Conservation (phyloP, 305 asterid species). For the Ilex paraguariensis region DNA sequence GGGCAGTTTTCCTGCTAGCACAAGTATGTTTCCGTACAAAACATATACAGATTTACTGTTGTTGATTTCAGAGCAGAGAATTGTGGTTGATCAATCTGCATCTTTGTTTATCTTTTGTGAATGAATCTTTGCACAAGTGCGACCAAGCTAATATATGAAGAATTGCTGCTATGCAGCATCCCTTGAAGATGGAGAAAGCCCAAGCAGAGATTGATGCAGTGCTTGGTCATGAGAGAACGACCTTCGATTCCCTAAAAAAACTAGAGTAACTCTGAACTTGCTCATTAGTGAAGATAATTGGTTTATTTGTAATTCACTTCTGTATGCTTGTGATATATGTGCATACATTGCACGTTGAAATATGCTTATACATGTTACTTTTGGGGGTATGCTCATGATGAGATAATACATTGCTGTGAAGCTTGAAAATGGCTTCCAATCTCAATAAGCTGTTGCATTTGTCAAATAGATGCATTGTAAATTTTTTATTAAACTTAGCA, state of each 20-base stretch:
- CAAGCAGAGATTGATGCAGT: constrained; percentile 83
- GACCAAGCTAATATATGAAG: background rate
- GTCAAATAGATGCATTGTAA: too few species aligned
- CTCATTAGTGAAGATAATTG: constrained; percentile 6
- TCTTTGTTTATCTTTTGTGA: background rate
- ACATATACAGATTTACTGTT: constrained; percentile 5
- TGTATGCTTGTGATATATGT: background rate
- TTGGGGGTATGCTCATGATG: background rate
- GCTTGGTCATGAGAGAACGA: constrained; percentile 55
- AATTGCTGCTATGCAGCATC: constrained; percentile 51
- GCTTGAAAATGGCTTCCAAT: background rate
- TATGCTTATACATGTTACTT: background rate
- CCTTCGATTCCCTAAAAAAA: constrained; percentile 66
- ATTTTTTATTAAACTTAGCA: too few species aligned
- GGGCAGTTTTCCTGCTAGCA: constrained; percentile 89
- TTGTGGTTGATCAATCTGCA: background rate
- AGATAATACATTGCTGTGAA: background rate
- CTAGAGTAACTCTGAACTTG: constrained; percentile 40
- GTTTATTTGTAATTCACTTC: background rate
- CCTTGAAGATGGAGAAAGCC: constrained; percentile 86
- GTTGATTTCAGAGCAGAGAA: background rate
- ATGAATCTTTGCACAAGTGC: background rate
- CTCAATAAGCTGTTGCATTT: background rate
- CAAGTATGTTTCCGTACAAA: constrained; percentile 43
- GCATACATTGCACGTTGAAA: too few species aligned